Base-by-base conservation (phyloP, 169 alveolate species). In the Sarcocystis neurona region DNA sequence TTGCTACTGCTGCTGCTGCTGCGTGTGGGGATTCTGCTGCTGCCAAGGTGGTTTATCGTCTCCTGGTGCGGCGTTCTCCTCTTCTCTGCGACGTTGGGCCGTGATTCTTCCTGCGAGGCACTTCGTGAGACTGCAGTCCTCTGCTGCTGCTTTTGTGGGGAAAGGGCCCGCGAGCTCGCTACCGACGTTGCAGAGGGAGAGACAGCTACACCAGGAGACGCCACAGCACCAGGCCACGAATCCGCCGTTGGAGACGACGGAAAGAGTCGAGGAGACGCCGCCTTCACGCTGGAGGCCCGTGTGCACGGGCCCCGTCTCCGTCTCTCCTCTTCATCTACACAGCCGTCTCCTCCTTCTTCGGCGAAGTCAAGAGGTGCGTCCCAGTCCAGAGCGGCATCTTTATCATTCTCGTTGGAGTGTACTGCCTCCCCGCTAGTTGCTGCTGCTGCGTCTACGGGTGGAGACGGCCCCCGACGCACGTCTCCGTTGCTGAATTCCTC, bases 191-290 rank as follows among this genome's bases (percentile, higher is more conserved):
- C 75, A 63, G 41, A 63, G 75, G 75, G 46, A 10, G 75, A 12
- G 75, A 41, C 44, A 20, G 75, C 5, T 4, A 12, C 43, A 4
- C 44, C 44, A 10, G 43, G 6, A 63, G 75, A 63, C 6, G 20
- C 43, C 44, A 15, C 44, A 10, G 60, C 43, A 1, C 32, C 75
- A 37, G 53, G 6, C 6, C 43, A 12, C 47, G 4, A n/a, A 10
- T 4, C 56, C 27, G 18, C 37, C 56, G 82, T 43, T 39, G 15
- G 4, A 34, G 15, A 30, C 23, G 84, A 86, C 63, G 90, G 90
- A 56, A 86, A 86, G 2, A 79, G 90, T 43, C 60, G 86, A 3
- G 90, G 90, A 32, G 90, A 86, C 30, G 34, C 86, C 41, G 86
- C 90, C 86, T 79, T 86, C 39, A 86, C 90, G 0, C 48, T 63